phyloP scores from a whole-genome alignment of 2,329 filamentous ascomycete species.

The Penicillium sp. region DNA sequence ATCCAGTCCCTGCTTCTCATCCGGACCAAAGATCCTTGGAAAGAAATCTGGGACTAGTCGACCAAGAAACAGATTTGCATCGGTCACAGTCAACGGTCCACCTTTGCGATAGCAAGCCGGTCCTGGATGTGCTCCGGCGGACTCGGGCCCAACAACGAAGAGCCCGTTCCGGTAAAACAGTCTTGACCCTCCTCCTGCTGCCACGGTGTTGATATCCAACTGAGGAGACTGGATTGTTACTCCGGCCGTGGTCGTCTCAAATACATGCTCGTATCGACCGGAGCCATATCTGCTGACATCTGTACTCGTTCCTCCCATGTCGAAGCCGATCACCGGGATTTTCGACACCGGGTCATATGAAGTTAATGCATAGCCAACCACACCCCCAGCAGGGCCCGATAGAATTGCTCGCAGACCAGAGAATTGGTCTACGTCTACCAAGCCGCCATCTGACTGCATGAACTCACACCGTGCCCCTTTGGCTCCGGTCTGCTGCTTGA shows the following conservation, averaged over 20 bases:
- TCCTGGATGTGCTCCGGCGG: constrained; percentile 83
- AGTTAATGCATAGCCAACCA: constrained; percentile 87
- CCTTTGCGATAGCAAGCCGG: constrained; percentile 90
- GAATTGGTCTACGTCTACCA: constrained; percentile 60
- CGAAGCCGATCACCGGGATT: constrained; percentile 85
- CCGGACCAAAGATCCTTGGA: constrained; percentile 85
- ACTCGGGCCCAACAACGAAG: constrained; percentile 88
- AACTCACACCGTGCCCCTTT: constrained; percentile 84
- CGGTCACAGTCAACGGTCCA: constrained; percentile 87
- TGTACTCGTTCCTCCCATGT: constrained; percentile 90
- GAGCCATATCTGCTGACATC: constrained; percentile 84
- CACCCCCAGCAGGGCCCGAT: constrained; percentile 88
- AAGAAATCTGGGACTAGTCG: constrained; percentile 86
- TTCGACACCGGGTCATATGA: constrained; percentile 79
- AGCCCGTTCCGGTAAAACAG: constrained; percentile 33
- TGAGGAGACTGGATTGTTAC: constrained; percentile 88
- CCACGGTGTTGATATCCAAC: constrained; percentile 88
- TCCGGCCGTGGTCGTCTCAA: constrained; percentile 86
- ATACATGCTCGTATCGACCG: constrained; percentile 85
- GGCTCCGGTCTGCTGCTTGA: constrained; percentile 64
- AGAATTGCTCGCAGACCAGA: constrained; percentile 83
- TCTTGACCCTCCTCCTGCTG: constrained; percentile 79
- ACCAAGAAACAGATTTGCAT: constrained; percentile 85
- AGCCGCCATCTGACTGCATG: constrained; percentile 83
- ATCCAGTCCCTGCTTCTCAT: constrained; percentile 78